Base-by-base conservation (phyloP, 163 green algal species). In the Trebouxia gelatinosa region DNA sequence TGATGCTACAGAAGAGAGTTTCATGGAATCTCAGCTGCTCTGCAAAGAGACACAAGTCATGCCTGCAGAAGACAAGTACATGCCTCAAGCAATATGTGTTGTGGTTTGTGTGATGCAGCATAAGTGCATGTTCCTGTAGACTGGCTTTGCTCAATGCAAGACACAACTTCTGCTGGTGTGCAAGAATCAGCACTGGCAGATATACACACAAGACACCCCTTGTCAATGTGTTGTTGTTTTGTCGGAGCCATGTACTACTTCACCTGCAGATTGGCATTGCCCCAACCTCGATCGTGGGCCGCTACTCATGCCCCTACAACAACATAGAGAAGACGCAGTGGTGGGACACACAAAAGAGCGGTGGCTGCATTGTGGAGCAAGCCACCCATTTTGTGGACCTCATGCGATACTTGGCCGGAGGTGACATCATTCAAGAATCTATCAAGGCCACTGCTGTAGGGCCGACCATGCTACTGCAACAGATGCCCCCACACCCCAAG, bases 321-420 rank as follows among this genome's bases (percentile, higher is more conserved):
- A 62, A 79, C 74, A 79, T 79, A n/a, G 37, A 38, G 1, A 79
- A 79, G 35, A 35, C 74, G 5, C 37, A 70, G 23, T 79, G 57
- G 54, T 79, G 74, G 74, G 74, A 79, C 29, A 72, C 34, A 32
- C 54, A 70, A n/a, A 70, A 71, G n/a, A 71, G 54, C 21, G 74
- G 74, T 35, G 74, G 74, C 35, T 65, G 51, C 54, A 79, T 79
- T 28, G 74, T 79, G 74, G 74, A 79, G 58, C 74, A 79, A n/a
- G 54, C 57, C 23, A 79, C 74, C 37, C 74, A 79, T n/a, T 79
- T 79, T 79, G 74, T 79, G 9, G 74, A 79, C 57, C 17, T 79
- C 29, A 71, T 79, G 54, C 43, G 68, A 0, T 78, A 78, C 50
- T 32, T 78, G 31, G 67, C 71, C 19, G 71, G 74, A 11, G 38